These are phyloP conservation scores for Arabidopsis thaliana DNA, from an alignment of 345 rosid species.

Conservation along the genomic window DNA sequence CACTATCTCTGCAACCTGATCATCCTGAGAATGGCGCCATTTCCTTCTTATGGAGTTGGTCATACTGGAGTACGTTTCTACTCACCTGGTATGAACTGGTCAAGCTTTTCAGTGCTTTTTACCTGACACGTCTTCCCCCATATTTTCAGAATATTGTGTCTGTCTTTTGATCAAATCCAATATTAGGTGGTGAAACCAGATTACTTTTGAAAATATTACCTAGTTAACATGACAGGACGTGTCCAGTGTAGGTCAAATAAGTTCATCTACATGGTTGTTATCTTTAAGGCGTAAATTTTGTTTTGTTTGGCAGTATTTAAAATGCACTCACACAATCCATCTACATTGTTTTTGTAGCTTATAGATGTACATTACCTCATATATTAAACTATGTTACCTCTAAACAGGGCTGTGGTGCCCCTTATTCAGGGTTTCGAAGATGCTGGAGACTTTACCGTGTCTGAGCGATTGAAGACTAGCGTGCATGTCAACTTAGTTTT, in stretches of 20 bases:
- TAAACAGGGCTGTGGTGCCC: slow-evolving; percentile 99
- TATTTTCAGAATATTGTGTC: neutral
- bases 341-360: slow-evolving; percentile 33
- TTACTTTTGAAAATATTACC: neutral
- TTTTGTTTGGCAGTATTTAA: neutral
- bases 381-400: slow-evolving; percentile 57
- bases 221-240: neutral
- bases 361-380: slow-evolving; percentile 52
- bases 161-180: neutral
- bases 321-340: neutral
- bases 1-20: slow-evolving; percentile 55
- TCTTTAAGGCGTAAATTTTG: neutral
- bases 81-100: slow-evolving; percentile 80
- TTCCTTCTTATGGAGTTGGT: slow-evolving; percentile 97
- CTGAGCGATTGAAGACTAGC: slow-evolving; percentile 91
- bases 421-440: slow-evolving; percentile 99
- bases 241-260: neutral
- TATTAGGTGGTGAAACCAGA: slow-evolving; percentile 20
- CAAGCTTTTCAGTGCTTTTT: slow-evolving; percentile 9
- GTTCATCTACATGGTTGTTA: slow-evolving; percentile 5
- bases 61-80: slow-evolving; percentile 98
- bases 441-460: slow-evolving; percentile 95
- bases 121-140: neutral
- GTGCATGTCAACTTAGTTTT: slow-evolving; percentile 89
- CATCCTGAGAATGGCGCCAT: slow-evolving; percentile 61